Base-by-base conservation (phyloP, 2,329 filamentous ascomycete species). In the Thielaviopsis ethacetica region DNA sequence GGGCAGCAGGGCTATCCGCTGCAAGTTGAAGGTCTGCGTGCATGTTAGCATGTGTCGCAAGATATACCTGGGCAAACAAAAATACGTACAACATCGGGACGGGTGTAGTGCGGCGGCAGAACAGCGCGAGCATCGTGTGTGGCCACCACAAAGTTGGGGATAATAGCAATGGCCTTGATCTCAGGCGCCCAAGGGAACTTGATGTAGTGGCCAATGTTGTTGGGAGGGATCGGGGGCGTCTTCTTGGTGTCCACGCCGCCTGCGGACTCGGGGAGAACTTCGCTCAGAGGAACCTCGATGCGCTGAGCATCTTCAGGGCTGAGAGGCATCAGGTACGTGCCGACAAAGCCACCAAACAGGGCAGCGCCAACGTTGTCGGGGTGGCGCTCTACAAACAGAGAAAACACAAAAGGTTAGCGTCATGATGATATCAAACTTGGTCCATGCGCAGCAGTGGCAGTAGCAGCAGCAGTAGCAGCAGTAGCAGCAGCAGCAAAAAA, bases 121-220 rank as follows among this genome's bases (percentile, higher is more conserved):
- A 95, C 91, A 60, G 84, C 83, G 67, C 93, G 83, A 5, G 93
- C 91, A 68, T 89, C 87, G 62, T 91, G 90, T 1, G 93, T 98
- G n/a, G 90, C 82, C 30, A 97, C 91, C 70, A 95, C 88, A 68
- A 97, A 98, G 66, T 95, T 82, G 9, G 93, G 93, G 62, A 98
- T 95, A 66, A 98, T 91, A 64, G 91, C 90, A 64, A 98, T 85
- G 62, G 91, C 91, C 76, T 96, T 97, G 77, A 98, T 95, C 71
- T 95, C 88, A 63, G 84, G 82, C 60, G 89, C 86, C 91, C 91
- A 97, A 50, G 83, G 83, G 71, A 96, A 97, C 71, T 91, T 91
- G 73, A 94, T 91, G 75, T 95, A 95, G 71, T 96, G 91, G 54
- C 91, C 93, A 66, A 98, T 97, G 66, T 90, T 88, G 64, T 85